These are phyloP conservation scores for Vaccinium corymbosum DNA, from an alignment of 148 eudicot species.

Conservation along the genomic window DNA sequence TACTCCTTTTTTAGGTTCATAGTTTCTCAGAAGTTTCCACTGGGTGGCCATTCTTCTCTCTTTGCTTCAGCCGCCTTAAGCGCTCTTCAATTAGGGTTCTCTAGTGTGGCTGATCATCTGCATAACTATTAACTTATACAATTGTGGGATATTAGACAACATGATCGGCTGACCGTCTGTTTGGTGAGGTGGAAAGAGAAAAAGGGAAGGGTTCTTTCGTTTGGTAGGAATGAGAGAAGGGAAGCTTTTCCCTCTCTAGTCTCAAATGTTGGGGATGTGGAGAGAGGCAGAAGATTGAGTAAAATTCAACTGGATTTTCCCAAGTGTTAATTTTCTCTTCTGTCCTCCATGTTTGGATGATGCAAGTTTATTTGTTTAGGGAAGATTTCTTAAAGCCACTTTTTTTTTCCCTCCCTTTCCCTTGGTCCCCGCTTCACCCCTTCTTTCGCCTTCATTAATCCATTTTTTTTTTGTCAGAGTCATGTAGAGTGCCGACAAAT, in stretches of 20 bases:
- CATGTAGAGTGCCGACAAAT: not conserved
- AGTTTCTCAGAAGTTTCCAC: not conserved
- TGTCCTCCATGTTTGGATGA: not conserved
- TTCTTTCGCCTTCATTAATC: not conserved
- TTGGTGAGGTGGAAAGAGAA: no score
- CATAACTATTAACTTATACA: not conserved
- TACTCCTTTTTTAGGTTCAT: not conserved
- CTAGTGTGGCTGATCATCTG: not conserved
- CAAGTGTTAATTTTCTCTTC: not conserved
- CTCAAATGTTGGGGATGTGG: not conserved
- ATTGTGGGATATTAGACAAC: not conserved
- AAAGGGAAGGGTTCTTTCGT: no score
- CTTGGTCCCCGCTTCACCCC: not conserved
- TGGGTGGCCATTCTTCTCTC: not conserved
- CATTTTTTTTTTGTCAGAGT: not conserved
- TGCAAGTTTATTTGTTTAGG: not conserved
- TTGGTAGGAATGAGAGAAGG: no score
- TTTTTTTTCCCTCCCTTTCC: not conserved
- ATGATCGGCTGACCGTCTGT: not conserved
- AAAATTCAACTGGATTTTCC: not conserved
- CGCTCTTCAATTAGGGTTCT: not conserved
- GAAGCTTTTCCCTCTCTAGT: not conserved
- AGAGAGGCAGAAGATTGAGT: not conserved
- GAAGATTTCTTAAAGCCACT: not conserved
- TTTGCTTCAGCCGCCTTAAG: not conserved